A percentile compares a stretch with the other conserved stretches of the same genome.
phyloP scores from a whole-genome alignment of 1,284 basidiomycete genomes.

The Ustilago shanxiensis region DNA sequence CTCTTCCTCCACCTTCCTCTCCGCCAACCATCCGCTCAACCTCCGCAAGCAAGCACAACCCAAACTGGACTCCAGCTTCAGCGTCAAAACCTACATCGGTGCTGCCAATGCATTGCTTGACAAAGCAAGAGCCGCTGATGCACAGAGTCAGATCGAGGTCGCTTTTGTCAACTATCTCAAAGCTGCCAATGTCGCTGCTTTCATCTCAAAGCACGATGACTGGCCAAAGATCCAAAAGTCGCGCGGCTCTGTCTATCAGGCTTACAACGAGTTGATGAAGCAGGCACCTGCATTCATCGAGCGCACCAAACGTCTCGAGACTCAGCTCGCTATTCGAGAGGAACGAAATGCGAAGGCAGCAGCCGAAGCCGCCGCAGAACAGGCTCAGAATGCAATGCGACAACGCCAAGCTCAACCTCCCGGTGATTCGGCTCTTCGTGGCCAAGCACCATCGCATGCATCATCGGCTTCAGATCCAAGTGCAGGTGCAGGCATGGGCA shows the following conservation, averaged over 20 bases:
- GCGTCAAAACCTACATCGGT: constrained; percentile 67
- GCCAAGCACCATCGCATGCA: background rate
- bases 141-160: constrained; percentile 64
- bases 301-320: constrained; percentile 61
- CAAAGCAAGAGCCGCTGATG: constrained; percentile 66
- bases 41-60: constrained; percentile 64
- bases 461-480: too few species aligned
- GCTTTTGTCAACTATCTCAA: constrained; percentile 70
- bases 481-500: background rate
- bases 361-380: constrained; percentile 29
- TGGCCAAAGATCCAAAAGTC: constrained; percentile 57
- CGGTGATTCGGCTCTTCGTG: constrained; percentile 37
- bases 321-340: constrained; percentile 57
- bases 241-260: constrained; percentile 57
- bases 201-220: constrained; percentile 67
- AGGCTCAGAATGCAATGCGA: constrained; percentile 22
- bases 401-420: constrained; percentile 32
- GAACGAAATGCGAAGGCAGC: constrained; percentile 52
- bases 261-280: constrained; percentile 67
- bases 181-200: constrained; percentile 64
- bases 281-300: constrained; percentile 64
- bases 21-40: constrained; percentile 66
- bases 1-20: constrained; percentile 38
- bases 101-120: constrained; percentile 67
- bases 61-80: constrained; percentile 62